phyloP scores from a whole-genome alignment of 202 grass and related monocot species.

The Zoysia matrella region DNA sequence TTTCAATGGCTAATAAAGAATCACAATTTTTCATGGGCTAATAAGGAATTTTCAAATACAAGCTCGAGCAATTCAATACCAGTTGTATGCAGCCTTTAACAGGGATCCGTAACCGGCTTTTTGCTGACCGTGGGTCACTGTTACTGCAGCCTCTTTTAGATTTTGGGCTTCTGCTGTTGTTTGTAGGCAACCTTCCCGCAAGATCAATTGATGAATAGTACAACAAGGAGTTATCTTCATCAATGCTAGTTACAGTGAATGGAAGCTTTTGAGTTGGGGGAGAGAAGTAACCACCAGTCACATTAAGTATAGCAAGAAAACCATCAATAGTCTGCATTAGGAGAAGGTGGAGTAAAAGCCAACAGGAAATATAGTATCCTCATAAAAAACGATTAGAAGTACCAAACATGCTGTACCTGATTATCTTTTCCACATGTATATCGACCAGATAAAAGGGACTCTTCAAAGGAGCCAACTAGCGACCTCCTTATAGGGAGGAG shows the following conservation, averaged over 20 bases:
- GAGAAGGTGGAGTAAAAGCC: conserved; percentile 33
- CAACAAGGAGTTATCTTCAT: conserved; percentile 79
- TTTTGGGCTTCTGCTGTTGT: conserved; percentile 62
- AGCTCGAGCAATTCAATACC: conserved; percentile 61
- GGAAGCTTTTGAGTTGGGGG: conserved; percentile 89
- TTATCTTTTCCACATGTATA: conserved; percentile 82
- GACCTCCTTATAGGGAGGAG: conserved; percentile 71
- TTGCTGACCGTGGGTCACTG: conserved; percentile 72
- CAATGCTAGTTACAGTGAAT: conserved; percentile 86
- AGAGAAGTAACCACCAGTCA: conserved; percentile 86
- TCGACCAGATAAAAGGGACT: conserved; percentile 93
- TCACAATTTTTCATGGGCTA: no score
- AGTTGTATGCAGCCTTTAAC: conserved; percentile 92
- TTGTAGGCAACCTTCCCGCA: conserved; percentile 60
- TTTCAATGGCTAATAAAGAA: no score
- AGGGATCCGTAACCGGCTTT: conserved; percentile 82
- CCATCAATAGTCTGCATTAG: conserved; percentile 85
- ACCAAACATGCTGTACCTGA: conserved; percentile 55
- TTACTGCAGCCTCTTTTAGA: conserved; percentile 67
- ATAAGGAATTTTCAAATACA: not conserved
- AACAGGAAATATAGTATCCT: not conserved
- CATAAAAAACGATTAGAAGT: conserved; percentile 8
- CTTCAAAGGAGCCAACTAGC: conserved; percentile 93
- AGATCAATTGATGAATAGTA: conserved; percentile 94
- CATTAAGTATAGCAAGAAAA: conserved; percentile 86